A percentile compares a stretch with the other conserved stretches of the same genome.
These are phyloP conservation scores for Cephalotrichum gorgonifer DNA, from an alignment of 2,329 filamentous ascomycete genomes.

Conservation along the genomic window DNA sequence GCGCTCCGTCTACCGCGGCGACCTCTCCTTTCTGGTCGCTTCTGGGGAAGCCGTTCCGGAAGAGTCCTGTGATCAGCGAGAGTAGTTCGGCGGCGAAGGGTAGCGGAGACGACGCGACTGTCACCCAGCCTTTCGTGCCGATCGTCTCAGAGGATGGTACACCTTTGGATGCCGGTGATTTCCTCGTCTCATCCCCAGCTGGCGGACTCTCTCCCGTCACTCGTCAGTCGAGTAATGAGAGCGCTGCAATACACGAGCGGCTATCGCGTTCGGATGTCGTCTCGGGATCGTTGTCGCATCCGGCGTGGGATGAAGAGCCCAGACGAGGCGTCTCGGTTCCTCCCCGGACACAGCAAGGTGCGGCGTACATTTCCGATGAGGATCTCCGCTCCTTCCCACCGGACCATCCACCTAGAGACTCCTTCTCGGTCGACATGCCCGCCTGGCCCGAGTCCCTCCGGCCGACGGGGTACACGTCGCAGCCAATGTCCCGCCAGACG, in stretches of 20 bases:
- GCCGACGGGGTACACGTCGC: conserved; percentile 33
- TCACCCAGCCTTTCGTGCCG: not conserved
- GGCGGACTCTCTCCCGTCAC: not conserved
- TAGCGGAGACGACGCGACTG: not conserved
- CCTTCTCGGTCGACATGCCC: conserved; percentile 9
- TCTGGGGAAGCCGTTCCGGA: not conserved
- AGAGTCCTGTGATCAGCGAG: not conserved
- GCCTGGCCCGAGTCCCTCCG: conserved; percentile 12
- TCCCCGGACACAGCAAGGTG: conserved; percentile 10
- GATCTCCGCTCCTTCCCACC: conserved; percentile 1
- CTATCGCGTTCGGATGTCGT: not conserved
- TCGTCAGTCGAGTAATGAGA: not conserved
- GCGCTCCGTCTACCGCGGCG: not conserved
- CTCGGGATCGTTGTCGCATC: conserved; percentile 14
- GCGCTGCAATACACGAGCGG: not conserved
- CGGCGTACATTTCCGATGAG: conserved; percentile 1
- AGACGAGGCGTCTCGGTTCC: not conserved
- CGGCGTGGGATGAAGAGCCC: not conserved
- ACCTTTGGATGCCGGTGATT: too few relatives aligned
- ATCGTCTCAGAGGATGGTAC: not conserved
- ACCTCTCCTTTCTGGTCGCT: not conserved
- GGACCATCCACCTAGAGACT: conserved; percentile 10
- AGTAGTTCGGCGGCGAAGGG: not conserved
- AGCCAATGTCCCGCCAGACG: conserved; percentile 37
- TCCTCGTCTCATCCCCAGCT: not conserved